Percentiles rank a stretch among this genome's conserved stretches.
Evolutionary conservation across 2,329 filamentous ascomycete species (phyloP).

Genomic region (Neoarthrinium moseri): DNA sequence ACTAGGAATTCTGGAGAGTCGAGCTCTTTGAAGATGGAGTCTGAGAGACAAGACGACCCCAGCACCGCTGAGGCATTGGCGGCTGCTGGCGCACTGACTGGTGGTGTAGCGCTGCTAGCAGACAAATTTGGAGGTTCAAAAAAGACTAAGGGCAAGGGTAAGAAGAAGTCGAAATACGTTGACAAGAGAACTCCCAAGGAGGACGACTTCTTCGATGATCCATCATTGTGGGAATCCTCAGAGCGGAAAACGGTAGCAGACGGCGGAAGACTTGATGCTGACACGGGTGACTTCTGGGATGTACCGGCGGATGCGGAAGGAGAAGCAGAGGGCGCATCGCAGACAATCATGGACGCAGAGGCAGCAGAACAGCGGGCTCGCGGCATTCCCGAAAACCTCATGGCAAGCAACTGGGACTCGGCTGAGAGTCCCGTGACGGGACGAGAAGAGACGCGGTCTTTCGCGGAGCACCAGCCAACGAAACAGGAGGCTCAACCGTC

Average conservation of each 20-base stretch:
- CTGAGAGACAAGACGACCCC: slow-evolving; percentile 8
- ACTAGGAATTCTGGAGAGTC: slow-evolving; percentile 7
- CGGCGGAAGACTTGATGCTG: slow-evolving; percentile 21
- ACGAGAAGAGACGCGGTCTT: slow-evolving; percentile 1
- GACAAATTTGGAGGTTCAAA: slow-evolving; percentile 32
- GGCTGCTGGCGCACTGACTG: slow-evolving; percentile 19
- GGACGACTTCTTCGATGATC: slow-evolving; percentile 45
- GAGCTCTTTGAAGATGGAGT: slow-evolving; percentile 9
- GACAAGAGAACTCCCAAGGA: slow-evolving; percentile 37
- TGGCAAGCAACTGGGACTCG: slow-evolving; percentile 7
- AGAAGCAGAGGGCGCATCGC: slow-evolving; percentile 2
- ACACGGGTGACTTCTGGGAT: slow-evolving; percentile 19
- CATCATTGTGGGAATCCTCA: slow-evolving; percentile 41
- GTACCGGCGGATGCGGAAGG: slow-evolving; percentile 14
- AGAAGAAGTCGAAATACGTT: slow-evolving; percentile 35
- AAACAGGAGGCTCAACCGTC: slow-evolving; percentile 10
- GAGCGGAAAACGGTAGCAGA: slow-evolving; percentile 34
- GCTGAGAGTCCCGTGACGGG: slow-evolving; percentile 13
- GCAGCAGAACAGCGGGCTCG: slow-evolving; percentile 9
- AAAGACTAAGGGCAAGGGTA: slow-evolving; percentile 30
- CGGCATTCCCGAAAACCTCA: slow-evolving; percentile 8
- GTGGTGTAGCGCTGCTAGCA: slow-evolving; percentile 32
- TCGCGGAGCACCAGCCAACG: not conserved
- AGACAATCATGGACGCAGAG: not conserved
- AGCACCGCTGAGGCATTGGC: slow-evolving; percentile 17